phyloP scores from a whole-genome alignment of 495 filamentous ascomycete genomes.

The Geopyxis carbonaria region DNA sequence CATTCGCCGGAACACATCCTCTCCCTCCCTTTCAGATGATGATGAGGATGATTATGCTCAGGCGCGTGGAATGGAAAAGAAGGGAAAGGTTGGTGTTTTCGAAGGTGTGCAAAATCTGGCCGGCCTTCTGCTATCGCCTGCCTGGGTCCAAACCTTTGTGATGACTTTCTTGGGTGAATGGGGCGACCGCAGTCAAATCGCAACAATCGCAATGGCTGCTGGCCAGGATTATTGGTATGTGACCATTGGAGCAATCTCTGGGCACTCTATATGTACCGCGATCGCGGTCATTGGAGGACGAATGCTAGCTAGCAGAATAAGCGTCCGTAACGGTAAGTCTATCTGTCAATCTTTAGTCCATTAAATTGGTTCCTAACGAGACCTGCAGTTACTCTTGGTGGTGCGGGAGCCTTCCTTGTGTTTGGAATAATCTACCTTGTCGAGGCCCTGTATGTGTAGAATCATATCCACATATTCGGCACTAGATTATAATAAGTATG shows the following conservation, averaged over 20 bases:
- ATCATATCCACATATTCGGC: too few species aligned
- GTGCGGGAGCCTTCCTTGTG: constrained; percentile 73
- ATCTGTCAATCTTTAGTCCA: neutral
- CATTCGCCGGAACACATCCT: constrained; percentile 23
- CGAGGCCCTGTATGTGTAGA: constrained; percentile 52
- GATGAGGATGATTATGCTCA: constrained; percentile 24
- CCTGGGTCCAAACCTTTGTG: constrained; percentile 96
- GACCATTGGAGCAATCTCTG: constrained; percentile 69
- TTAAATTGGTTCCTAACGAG: neutral
- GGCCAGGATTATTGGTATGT: constrained; percentile 99
- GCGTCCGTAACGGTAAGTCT: constrained; percentile 86
- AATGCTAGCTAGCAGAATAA: constrained; percentile 84
- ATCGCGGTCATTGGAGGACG: constrained; percentile 85
- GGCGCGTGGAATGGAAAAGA: constrained; percentile 11
- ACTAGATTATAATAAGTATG: too few species aligned
- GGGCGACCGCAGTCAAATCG: constrained; percentile 95
- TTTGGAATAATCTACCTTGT: constrained; percentile 84
- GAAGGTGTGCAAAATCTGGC: constrained; percentile 69
- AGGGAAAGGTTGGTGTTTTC: constrained; percentile 27
- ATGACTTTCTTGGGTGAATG: constrained; percentile 99
- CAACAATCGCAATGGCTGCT: constrained; percentile 96
- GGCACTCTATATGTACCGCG: constrained; percentile 78
- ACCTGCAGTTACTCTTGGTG: constrained; percentile 69
- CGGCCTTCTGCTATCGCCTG: constrained; percentile 74
- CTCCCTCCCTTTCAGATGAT: constrained; percentile 19